Base-by-base conservation (phyloP, 176 grass and related monocot species). In the Bolboschoenus planiculmis region DNA sequence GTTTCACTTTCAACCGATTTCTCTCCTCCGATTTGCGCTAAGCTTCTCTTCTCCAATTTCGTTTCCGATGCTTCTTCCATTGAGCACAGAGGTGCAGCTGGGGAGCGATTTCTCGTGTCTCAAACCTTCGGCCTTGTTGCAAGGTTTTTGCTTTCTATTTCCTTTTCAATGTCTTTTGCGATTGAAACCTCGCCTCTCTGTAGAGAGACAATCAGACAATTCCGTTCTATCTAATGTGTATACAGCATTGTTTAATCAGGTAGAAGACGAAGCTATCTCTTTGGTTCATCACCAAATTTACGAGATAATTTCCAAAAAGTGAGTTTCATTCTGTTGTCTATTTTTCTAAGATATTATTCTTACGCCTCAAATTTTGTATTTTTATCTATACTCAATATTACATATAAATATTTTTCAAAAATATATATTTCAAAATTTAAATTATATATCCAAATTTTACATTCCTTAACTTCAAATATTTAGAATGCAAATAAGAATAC, bases 1-100 rank as follows among this genome's bases (percentile, higher is more conserved):
- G 8, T 21, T 42, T 70, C 60, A 16, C 26, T 42, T 23, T 40
- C 67, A 23, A 14, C 42, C 42, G 23, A 74, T 27, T 39, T 74
- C n/a, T 44, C 67, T 40, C 40, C 39, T 74, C 20, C 42, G 20
- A 10, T 44, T 27, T 74, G 47, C 23, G 9, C n/a, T n/a, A n/a
- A n/a, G n/a, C n/a, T 44, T 46, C 0, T n/a, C 20, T 44, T 44
- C 39, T 27, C 39, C 39, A 44, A 73, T 10, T 70, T 23, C 39
- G 40, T 26, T 58, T 80, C 55, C 35, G 77, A 56, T 80, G 77
- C 34, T 56, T 36, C 30, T 55, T 80, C 77, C 77, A n/a, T 55
- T 61, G 35, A 60, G 35, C 79, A 62, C 2, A 5, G 56, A 61
- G 58, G 39, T 72, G 39, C 43, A 60, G 15, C 56, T 63, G 11